These are phyloP conservation scores for Exophiala spinifera DNA, from an alignment of 2,329 filamentous ascomycete genomes.

Conservation along the genomic window DNA sequence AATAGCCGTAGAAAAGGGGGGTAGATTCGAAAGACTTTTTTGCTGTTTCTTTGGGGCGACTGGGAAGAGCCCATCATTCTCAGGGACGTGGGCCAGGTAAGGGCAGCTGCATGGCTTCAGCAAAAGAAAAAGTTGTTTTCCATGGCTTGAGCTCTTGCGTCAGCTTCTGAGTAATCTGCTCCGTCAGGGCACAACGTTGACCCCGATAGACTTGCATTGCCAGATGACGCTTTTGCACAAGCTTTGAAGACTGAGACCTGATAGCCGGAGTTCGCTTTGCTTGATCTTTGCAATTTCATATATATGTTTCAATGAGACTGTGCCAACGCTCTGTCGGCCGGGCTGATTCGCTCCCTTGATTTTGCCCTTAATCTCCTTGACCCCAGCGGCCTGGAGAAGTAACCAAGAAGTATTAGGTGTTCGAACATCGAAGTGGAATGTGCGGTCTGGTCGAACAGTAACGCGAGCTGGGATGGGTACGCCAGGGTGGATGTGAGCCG, in stretches of 20 bases:
- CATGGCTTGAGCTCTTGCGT: too few species aligned
- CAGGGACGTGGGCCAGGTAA: too few species aligned
- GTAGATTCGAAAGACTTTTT: too few species aligned
- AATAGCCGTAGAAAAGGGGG: too few species aligned
- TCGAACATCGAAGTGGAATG: constrained; percentile 88
- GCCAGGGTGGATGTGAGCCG: constrained; percentile 74
- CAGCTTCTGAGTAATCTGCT: neutral
- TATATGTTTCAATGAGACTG: constrained; percentile 87
- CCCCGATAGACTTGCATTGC: constrained; percentile 72
- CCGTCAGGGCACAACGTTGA: constrained; percentile 59
- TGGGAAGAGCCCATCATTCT: too few species aligned
- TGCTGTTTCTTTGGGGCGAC: too few species aligned
- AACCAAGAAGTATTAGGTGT: constrained; percentile 93
- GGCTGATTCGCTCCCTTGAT: constrained; percentile 71
- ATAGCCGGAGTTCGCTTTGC: constrained; percentile 70
- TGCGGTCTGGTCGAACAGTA: constrained; percentile 86
- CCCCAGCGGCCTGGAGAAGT: constrained; percentile 76
- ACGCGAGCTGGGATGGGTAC: constrained; percentile 89
- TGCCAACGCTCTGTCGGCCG: constrained; percentile 74
- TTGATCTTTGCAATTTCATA: constrained; percentile 99
- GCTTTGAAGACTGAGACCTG: constrained; percentile 67
- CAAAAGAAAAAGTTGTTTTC: too few species aligned
- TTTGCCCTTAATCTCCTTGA: constrained; percentile 68
- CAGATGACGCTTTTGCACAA: constrained; percentile 71
- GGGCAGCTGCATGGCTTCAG: too few species aligned